Conservation (phyloP, 1,284 basidiomycete genomes). For the Cystobasidium pallidum region DNA sequence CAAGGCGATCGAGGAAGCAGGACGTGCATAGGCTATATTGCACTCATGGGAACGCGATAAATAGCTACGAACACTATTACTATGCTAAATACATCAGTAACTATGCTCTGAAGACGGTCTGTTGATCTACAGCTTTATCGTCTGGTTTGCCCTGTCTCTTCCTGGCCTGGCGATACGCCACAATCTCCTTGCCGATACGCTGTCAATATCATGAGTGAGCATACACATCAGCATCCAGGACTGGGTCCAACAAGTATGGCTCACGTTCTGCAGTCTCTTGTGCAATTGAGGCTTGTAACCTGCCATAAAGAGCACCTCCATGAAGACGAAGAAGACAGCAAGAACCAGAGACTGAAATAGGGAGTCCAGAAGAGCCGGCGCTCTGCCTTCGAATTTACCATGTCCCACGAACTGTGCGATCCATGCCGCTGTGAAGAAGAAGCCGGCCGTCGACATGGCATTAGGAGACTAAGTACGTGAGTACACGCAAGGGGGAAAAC, state of each 20-base stretch:
- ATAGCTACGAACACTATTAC: background rate
- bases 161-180: slow-evolving; percentile 35
- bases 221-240: background rate
- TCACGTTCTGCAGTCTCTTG: slow-evolving; percentile 49
- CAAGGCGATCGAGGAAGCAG: background rate
- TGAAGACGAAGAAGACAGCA: slow-evolving; percentile 53
- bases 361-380: slow-evolving; percentile 53
- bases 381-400: slow-evolving; percentile 54
- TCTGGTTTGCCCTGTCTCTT: slow-evolving; percentile 40
- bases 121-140: slow-evolving; percentile 33
- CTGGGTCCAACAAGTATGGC: background rate
- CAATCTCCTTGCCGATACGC: slow-evolving; percentile 45
- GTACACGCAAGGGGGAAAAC: background rate
- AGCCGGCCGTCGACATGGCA: slow-evolving; percentile 46
- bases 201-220: background rate
- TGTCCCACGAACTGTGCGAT: slow-evolving; percentile 53
- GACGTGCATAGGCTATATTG: background rate
- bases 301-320: slow-evolving; percentile 52
- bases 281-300: slow-evolving; percentile 52
- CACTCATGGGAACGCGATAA: background rate
- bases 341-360: slow-evolving; percentile 50
- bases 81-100: background rate
- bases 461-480: slow-evolving; percentile 36
- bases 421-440: slow-evolving; percentile 49
- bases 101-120: slow-evolving; percentile 38